These are phyloP conservation scores for Neonectria neomacrospora DNA, from an alignment of 2,329 filamentous ascomycete species.

Conservation along the genomic window DNA sequence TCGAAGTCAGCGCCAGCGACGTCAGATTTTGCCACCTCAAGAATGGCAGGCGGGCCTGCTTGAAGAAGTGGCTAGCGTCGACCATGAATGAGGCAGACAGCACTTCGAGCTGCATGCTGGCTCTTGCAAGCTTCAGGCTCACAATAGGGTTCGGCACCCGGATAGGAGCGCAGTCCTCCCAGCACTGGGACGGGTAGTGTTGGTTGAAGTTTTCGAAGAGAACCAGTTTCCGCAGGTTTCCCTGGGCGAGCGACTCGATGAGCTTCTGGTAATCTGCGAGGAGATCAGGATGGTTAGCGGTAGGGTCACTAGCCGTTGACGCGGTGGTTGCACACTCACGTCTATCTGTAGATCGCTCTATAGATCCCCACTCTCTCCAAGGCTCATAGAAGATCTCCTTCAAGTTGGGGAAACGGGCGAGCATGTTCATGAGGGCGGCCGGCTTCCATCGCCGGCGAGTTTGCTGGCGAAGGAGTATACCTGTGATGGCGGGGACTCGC, in stretches of 20 bases:
- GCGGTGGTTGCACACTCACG: conserved; percentile 36
- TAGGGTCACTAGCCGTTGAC: no score
- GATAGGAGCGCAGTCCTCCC: conserved; percentile 11
- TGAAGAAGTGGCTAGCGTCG: conserved; percentile 49
- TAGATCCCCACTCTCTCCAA: conserved; percentile 48
- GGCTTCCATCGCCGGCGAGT: conserved; percentile 50
- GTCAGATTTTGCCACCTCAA: conserved; percentile 48
- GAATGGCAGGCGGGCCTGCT: conserved; percentile 25
- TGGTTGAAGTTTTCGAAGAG: no score
- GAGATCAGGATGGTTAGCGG: no score
- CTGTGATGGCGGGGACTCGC: conserved; percentile 47
- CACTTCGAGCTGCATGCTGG: conserved; percentile 44
- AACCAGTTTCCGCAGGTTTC: no score
- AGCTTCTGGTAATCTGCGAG: no score
- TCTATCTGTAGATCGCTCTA: conserved; percentile 42
- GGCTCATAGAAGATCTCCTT: conserved; percentile 53
- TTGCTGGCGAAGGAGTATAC: conserved; percentile 52
- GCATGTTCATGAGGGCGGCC: conserved; percentile 46
- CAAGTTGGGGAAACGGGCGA: conserved; percentile 49
- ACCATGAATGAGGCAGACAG: conserved; percentile 49
- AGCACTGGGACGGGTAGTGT: no score
- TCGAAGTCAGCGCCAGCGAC: conserved; percentile 47
- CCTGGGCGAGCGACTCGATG: no score
- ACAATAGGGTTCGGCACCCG: conserved; percentile 39
- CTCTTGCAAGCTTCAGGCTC: conserved; percentile 44